Conservation (phyloP, 352 stramenopile species). For the Phytophthora macrochlamydospora region DNA sequence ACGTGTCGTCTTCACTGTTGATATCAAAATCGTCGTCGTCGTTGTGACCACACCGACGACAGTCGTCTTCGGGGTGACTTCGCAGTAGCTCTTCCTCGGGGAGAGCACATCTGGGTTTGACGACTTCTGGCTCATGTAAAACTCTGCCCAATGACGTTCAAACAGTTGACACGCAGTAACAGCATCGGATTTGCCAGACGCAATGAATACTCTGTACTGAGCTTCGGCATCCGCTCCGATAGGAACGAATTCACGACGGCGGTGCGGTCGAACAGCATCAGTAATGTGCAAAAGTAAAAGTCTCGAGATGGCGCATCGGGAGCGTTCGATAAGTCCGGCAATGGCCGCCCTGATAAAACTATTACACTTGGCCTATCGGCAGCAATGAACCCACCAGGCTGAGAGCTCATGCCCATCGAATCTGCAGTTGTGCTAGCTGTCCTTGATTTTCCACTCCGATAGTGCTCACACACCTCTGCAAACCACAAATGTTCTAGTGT, state of each 20-base stretch:
- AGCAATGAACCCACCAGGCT: not conserved
- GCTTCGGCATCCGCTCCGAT: not conserved
- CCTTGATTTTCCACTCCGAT: not conserved
- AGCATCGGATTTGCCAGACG: not conserved
- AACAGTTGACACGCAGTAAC: not conserved
- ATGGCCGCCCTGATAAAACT: slow-evolving; percentile 1
- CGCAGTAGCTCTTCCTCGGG: not conserved
- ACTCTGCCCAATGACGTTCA: not conserved
- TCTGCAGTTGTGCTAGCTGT: too few relatives aligned
- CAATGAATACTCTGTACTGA: not conserved
- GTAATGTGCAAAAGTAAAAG: slow-evolving; percentile 3
- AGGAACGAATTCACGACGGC: not conserved
- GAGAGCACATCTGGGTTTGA: not conserved
- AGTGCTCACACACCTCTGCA: slow-evolving; percentile 2
- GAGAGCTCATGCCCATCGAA: too few relatives aligned
- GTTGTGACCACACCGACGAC: not conserved
- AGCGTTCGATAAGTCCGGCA: not conserved
- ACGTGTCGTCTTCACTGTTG: not conserved
- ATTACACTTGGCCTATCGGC: not conserved
- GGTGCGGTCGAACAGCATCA: slow-evolving; percentile 4
- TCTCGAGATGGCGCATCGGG: not conserved
- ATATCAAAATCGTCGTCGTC: not conserved
- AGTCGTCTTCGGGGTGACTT: not conserved
- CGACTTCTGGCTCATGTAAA: not conserved
- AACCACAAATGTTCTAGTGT: not conserved